Evolutionary conservation across 2,329 filamentous ascomycete genomes (phyloP), one percentile per base, ranked within the genome.

Genomic region (Cercospora sojina): DNA sequence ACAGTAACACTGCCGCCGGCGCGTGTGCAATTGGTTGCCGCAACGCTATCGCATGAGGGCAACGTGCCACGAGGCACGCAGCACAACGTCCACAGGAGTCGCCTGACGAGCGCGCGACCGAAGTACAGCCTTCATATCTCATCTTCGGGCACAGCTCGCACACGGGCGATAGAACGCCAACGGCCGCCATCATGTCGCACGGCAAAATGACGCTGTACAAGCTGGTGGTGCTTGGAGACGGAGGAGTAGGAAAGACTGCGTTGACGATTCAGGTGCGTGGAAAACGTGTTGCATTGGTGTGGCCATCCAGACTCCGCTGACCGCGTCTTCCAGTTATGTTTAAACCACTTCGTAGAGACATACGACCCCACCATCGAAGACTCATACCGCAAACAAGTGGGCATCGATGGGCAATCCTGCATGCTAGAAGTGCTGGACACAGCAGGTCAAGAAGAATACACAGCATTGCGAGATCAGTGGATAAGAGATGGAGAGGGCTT

Each of bases 361-460:
- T 89, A 89, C 76, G 87, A 89, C 76, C 87, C 87, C 56, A 89
- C 87, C 67, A 89, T 89, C 74, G 87, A 89, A 79, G 87, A 89
- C 75, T 89, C 87, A 53, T 89, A 89, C 76, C 85, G 87, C 69
- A 89, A 89, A 77, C 87, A 89, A 78, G 87, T 89, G 64, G 86
- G 97, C 77, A 98, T 98, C 80, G 95, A 98, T 78, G 87, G 89
- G 69, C 92, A 96, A 79, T 93, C 93, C 53, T 97, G 93, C 83
- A 97, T 97, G 93, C 88, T 97, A 75, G 94, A 98, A 80, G 93
- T 97, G 57, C 87, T 97, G 75, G 95, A 99, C 82, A 99, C 95
- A 63, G 95, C 95, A 61, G 95, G 95, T 65, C 95, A 99, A 80
- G 95, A 99, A 82, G 95, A 99, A 82, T 99, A 98, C 81, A 97